Base-by-base conservation (phyloP, 1,139 yeast genomes). In the Diutina catenulata region DNA sequence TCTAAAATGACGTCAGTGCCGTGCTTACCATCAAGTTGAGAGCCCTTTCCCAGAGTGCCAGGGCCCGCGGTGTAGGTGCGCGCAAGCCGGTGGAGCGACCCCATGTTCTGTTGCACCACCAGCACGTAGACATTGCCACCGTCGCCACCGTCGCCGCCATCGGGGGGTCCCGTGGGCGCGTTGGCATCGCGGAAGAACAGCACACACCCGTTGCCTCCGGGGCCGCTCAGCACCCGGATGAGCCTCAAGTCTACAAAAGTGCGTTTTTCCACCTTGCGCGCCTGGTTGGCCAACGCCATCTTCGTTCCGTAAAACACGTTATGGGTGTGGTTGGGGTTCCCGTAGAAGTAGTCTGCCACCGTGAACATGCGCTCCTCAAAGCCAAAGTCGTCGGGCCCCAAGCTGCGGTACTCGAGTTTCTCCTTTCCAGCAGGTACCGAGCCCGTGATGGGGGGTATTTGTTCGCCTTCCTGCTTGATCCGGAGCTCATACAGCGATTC, bases 91-190 rank as follows among this genome's bases (percentile, higher is more conserved):
- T 86, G 88, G 42, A 91, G 59, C 1, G 91, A 77, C 28, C 78
- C 72, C 39, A 80, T 50, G 13, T 81, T 83, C 40, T 46, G 40
- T 33, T 73, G 76, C 2, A 80, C 78, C 2, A 94, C 95, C 52
- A 78, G 83, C 4, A 91, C 71, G 52, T 80, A 88, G 3, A 91
- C 71, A 40, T 81, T 70, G 2, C 98, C 98, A 10, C 98, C 98
- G 43, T 68, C 64, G 5, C 98, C 98, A 19, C 98, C 98, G 57
- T 91, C 97, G 13, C 98, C 98, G 19, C 98, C 98, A 56, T 88
- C 95, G 0, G 98, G 94, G 0, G 98, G 97, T 0, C 98, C 98
- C 15, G 70, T 68, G 0, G 95, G 70, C 33, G 84, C 62, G 38
- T 87, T 83, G 2, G 95, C 84, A 49, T 86, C 97, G 43, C 95